Percentiles rank a stretch among this genome's conserved stretches.
Evolutionary conservation across 371 early-diverging fungal species (phyloP).

Genomic region (Rhizopus stolonifer): DNA sequence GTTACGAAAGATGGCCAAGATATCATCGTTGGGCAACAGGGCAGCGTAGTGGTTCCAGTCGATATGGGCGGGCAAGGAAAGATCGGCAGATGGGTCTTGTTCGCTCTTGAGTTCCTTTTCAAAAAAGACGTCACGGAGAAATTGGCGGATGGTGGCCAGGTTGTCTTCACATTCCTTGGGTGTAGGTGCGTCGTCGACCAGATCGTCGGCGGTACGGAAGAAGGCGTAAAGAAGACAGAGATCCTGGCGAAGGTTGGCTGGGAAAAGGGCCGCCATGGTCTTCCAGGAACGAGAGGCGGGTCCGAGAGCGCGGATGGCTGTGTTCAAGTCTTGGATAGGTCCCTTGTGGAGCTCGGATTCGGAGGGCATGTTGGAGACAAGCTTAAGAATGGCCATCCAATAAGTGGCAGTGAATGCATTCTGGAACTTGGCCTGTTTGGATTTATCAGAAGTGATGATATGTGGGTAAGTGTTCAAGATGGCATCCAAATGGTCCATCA

Average conservation of each 20-base stretch:
- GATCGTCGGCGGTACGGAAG: slow-evolving; percentile 58
- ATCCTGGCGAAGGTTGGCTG: slow-evolving; percentile 48
- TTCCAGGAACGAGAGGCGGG: slow-evolving; percentile 52
- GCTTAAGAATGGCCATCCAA: slow-evolving; percentile 20
- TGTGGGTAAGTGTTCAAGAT: slow-evolving; percentile 36
- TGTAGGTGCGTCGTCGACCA: slow-evolving; percentile 46
- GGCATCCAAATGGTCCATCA: slow-evolving; percentile 46
- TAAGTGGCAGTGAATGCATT: slow-evolving; percentile 19
- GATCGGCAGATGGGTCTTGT: too few species aligned
- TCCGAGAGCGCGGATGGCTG: slow-evolving; percentile 27
- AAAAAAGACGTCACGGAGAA: slow-evolving; percentile 25
- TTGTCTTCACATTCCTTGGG: slow-evolving; percentile 21
- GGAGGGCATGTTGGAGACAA: slow-evolving; percentile 21
- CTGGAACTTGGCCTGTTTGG: slow-evolving; percentile 22
- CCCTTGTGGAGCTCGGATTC: slow-evolving; percentile 24
- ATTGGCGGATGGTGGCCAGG: slow-evolving; percentile 28
- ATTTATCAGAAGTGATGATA: slow-evolving; percentile 12
- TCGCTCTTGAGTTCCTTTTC: not conserved
- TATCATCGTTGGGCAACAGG: slow-evolving; percentile 22
- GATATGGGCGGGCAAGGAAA: slow-evolving; percentile 24
- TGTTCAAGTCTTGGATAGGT: slow-evolving; percentile 32
- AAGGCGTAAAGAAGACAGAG: slow-evolving; percentile 54
- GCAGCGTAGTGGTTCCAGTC: slow-evolving; percentile 30
- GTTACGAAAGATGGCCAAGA: slow-evolving; percentile 30
- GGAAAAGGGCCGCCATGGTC: slow-evolving; percentile 51